Conservation (phyloP, 1,284 basidiomycete genomes). For the Puccinia novopanici region DNA sequence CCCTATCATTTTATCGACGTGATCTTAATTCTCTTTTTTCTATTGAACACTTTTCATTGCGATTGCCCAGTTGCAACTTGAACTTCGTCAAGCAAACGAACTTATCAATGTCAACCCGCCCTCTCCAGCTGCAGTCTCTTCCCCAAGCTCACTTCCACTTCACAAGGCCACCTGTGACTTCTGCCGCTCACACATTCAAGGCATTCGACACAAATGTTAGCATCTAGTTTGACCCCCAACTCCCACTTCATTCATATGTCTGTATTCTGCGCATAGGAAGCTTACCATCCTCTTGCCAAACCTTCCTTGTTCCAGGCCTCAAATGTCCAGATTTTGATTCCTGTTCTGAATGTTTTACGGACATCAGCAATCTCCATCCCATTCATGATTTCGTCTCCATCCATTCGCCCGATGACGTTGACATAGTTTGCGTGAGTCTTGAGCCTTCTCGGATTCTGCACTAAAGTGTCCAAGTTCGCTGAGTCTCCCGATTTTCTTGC, state of each 20-base stretch:
- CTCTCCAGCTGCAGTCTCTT: conserved; percentile 18
- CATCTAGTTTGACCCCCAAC: neutral
- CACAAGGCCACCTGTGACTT: conserved; percentile 47
- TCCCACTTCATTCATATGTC: too few species aligned
- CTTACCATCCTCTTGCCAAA: too few species aligned
- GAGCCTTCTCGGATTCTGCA: too few species aligned
- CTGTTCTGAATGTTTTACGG: conserved; percentile 29
- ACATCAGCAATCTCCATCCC: conserved; percentile 35
- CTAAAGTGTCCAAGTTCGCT: neutral
- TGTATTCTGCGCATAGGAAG: neutral
- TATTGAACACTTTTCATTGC: neutral
- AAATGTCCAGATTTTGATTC: conserved; percentile 47
- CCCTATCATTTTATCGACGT: neutral
- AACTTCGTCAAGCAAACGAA: conserved; percentile 33
- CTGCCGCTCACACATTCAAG: conserved; percentile 45
- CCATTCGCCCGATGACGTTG: conserved; percentile 17
- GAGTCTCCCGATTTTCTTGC: neutral
- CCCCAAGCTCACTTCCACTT: conserved; percentile 19
- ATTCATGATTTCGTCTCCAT: conserved; percentile 41
- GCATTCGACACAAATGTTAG: conserved; percentile 44
- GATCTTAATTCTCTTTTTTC: neutral
- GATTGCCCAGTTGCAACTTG: conserved; percentile 34
- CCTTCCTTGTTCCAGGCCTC: conserved; percentile 16
- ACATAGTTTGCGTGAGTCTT: conserved; percentile 26
- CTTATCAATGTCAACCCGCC: conserved; percentile 7